A percentile compares a stretch with the other conserved stretches of the same genome.
These are phyloP conservation scores for Plantago ovata DNA, from an alignment of 257 asterid species.

Conservation along the genomic window DNA sequence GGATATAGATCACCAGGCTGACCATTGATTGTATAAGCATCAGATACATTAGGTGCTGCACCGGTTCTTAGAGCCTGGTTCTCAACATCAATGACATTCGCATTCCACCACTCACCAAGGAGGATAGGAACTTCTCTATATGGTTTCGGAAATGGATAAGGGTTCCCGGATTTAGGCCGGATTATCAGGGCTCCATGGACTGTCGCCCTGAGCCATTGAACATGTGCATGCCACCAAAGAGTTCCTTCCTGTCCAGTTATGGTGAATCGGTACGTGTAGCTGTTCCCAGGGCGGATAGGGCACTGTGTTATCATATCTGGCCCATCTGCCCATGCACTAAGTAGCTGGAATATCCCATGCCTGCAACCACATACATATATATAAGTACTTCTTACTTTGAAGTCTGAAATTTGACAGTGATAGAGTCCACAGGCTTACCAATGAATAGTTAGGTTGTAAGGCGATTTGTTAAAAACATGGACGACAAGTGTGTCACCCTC, in stretches of 20 bases:
- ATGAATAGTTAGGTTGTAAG: slow-evolving; percentile 55
- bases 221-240: slow-evolving; percentile 89
- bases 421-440: too few species aligned
- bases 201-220: slow-evolving; percentile 51
- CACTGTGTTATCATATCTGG: slow-evolving; percentile 62
- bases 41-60: slow-evolving; percentile 37
- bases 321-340: slow-evolving; percentile 77
- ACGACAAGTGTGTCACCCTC: slow-evolving; percentile 70
- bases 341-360: slow-evolving; percentile 59
- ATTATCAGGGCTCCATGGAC: slow-evolving; percentile 65
- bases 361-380: slow-evolving; percentile 25
- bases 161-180: slow-evolving; percentile 46
- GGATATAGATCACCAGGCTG: slow-evolving; percentile 56
- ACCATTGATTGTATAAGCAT: slow-evolving; percentile 71
- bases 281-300: slow-evolving; percentile 53
- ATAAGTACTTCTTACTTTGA: not conserved
- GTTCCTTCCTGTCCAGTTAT: slow-evolving; percentile 64
- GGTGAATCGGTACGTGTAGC: slow-evolving; percentile 54
- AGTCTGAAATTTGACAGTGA: too few species aligned
- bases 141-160: slow-evolving; percentile 67
- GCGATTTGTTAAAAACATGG: slow-evolving; percentile 50
- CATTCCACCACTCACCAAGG: slow-evolving; percentile 76
- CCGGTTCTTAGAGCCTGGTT: slow-evolving; percentile 43
- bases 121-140: slow-evolving; percentile 50
- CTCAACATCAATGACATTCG: slow-evolving; percentile 53